Base-by-base conservation (phyloP, 768 basidiomycete genomes). In the Exsudoporus frostii region DNA sequence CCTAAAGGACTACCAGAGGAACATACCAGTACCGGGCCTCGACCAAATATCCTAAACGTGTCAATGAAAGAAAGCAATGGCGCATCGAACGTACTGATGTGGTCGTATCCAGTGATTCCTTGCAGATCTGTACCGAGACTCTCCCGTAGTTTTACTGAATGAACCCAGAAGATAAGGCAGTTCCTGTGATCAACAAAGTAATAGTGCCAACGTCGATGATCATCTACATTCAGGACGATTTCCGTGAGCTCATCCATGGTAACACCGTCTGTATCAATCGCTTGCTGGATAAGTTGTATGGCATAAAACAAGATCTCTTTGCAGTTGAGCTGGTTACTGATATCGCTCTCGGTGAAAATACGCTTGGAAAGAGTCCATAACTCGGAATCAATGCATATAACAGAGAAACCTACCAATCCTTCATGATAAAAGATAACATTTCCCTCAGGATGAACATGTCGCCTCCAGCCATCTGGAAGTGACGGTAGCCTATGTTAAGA, bases 141-240 rank as follows among this genome's bases (percentile, higher is more conserved):
- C 10, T 33, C 34, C 46, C 17, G 34, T 3, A 22, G n/a, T 9
- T 4, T 7, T 0, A 62, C 33, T 3, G 14, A 4, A 6, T 58
- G 42, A 20, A 61, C 19, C 60, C 60, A 61, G 27, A 63, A 63
- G 13, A 62, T 46, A 36, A 61, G 60, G 29, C 33, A 56, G n/a
- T 58, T 7, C 5, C 17, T 45, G 32, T 61, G 61, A 36, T 61
- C 61, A 17, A 55, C 60, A 34, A 61, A 61, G 33, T 61, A 55
- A 43, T 61, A 63, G n/a, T 19, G 14, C 41, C 61, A 63, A 20
- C 1, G 1, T 9, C 7, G 25, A 22, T 3, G 1, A 4, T 42
- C 37, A 7, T 55, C 50, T 15, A 63, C 39, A 11, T 59, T 54
- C 9, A 57, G 22, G 10, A 61, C 59, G 3, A 59, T 32, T 27